Evolutionary conservation across 176 grass and related monocot genomes (phyloP), one percentile per base, ranked within the genome.

Genomic region (Musa beccarii): DNA sequence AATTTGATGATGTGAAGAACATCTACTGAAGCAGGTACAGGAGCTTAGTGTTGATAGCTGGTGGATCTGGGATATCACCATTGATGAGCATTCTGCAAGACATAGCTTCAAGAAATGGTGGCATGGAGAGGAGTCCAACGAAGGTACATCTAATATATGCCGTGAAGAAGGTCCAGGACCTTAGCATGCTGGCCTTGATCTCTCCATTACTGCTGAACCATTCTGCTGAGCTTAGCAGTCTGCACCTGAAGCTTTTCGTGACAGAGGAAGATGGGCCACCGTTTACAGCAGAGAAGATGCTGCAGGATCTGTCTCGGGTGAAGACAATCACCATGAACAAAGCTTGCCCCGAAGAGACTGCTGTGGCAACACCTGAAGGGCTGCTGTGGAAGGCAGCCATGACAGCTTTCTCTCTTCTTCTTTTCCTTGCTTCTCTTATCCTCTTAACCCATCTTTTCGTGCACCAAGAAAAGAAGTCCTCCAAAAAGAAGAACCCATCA

Each of bases 31-130:
- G 8, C 76, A 83, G 85, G 76, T 87, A 87, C 63, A 78, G 55
- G n/a, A 87, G 78, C 78, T 59, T 87, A 19, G 53, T 83, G 70
- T 79, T 87, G 51, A 54, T 87, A 16, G 80, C 85, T 1, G 85
- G 85, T 28, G 85, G 85, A 64, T 87, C 85, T 2, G 85, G 85
- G 61, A 76, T 87, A 71, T 79, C 85, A 79, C 85, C 85, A 20
- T 87, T 83, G 23, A 34, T 87, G 76, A 87, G 85, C 80, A 83
- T 87, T 71, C 25, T 87, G 43, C 77, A 80, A 25, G 85, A 87
- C 34, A 76, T 72, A 65, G 72, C 85, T 64, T 87, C 76, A 4
- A 76, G 68, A 71, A 79, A 50, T 11, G 53, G 49, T 20, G 79
- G 29, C 66, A 52, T 55, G 49, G 68, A 52, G 13, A 81, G 25